Base-by-base conservation (phyloP, 2,329 filamentous ascomycete species). In the Beauveria australis region DNA sequence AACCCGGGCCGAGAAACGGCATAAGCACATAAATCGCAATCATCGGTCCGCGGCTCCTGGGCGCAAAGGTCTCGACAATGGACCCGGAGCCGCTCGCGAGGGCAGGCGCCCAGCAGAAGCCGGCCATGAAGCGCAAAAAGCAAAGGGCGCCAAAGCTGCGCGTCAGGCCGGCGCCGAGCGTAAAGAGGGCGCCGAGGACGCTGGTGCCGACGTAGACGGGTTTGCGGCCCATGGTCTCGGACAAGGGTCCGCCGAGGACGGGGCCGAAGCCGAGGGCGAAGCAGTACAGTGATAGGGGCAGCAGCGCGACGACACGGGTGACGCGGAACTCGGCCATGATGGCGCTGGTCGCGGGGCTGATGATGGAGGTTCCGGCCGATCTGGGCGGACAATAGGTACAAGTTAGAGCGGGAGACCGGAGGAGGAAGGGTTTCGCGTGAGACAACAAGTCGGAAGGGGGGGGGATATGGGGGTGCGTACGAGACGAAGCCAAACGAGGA, bases 191-290 rank as follows among this genome's bases (percentile, higher is more conserved):
- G 3, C 80, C 81, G 0, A 82, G 65, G 0, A 78, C 76, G 2
- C 79, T 68, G 0, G 75, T 75, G 2, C 73, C 65, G 1, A 79
- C 60, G 67, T 84, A 86, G 28, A 86, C 76, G 2, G 77, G 71
- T 24, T 78, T 74, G 1, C 86, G 75, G 2, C 86, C 85, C 40
- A 81, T 71, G 0, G 76, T 79, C 67, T 88, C 86, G 53, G 80
- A 84, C 0, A 86, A 66, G 0, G 84, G 85, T 0, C 84, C 83
- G 10, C 81, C 81, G 16, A 85, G 63, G 54, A 87, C 72, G 7
- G 86, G 85, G 0, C 85, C 85, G 18, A 86, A 73, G 3, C 75
- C 82, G 0, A 88, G 75, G 0, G 84, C 85, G 10, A 87, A 71
- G 6, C 84, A 79, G 68, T 85, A 89, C 6, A 86, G 69, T 0